A percentile compares a stretch with the other conserved stretches of the same genome.
phyloP scores from a whole-genome alignment of 768 basidiomycete genomes.

The Russula olivacea region DNA sequence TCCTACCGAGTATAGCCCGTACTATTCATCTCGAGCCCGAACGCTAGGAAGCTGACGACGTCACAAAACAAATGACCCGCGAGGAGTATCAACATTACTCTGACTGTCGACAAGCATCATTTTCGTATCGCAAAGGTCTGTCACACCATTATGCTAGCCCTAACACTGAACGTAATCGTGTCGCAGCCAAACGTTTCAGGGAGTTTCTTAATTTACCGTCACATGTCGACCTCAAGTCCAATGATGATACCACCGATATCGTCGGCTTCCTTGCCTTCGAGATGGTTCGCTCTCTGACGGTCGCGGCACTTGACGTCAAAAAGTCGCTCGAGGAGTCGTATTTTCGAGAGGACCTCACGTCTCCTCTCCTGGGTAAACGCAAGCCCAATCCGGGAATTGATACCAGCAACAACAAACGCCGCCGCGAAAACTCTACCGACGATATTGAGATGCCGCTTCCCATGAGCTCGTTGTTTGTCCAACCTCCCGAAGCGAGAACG shows the following conservation, averaged over 20 bases:
- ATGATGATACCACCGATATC: conserved; percentile 93
- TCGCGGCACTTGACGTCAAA: conserved; percentile 83
- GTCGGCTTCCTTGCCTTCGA: conserved; percentile 97
- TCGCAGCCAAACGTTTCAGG: conserved; percentile 85
- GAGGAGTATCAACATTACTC: conserved; percentile 98
- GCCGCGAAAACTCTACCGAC: conserved; percentile 51
- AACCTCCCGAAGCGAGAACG: conserved; percentile 74
- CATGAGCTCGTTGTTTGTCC: conserved; percentile 68
- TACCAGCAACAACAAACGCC: conserved; percentile 37
- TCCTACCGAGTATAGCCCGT: background rate
- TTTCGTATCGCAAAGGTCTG: conserved; percentile 92
- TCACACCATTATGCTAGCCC: conserved; percentile 6
- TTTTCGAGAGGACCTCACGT: conserved; percentile 55
- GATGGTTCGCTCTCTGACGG: conserved; percentile 89
- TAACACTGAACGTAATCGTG: background rate
- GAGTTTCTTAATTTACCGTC: conserved; percentile 89
- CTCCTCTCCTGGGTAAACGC: conserved; percentile 62
- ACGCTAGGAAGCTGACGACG: conserved; percentile 83
- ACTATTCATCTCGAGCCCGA: background rate
- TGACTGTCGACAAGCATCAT: conserved; percentile 93
- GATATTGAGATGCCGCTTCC: conserved; percentile 60
- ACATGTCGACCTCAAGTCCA: conserved; percentile 81
- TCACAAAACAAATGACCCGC: conserved; percentile 91
- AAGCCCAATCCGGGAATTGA: conserved; percentile 43
- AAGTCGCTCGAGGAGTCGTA: conserved; percentile 68